Evolutionary conservation across 306 rosid genomes (phyloP).

Genomic region (Fagus sylvatica): DNA sequence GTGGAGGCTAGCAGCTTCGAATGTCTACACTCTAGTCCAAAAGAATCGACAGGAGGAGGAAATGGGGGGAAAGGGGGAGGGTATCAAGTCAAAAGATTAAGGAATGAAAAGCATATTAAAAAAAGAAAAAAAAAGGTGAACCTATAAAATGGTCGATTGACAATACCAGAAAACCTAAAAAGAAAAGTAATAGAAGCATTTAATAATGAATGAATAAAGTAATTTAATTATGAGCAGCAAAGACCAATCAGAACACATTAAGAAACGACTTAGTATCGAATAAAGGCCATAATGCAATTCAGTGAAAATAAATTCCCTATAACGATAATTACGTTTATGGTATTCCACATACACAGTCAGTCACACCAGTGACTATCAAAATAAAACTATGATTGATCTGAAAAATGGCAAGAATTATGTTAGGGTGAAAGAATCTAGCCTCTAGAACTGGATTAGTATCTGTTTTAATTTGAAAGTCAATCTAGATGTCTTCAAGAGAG

Average conservation of each 20-base stretch:
- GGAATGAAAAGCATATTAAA: too few relatives aligned
- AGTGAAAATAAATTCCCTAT: background rate
- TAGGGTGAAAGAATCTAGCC: background rate
- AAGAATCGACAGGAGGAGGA: background rate
- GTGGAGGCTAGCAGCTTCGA: constrained; percentile 1
- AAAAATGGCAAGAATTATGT: background rate
- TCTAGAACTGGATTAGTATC: background rate
- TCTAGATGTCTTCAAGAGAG: background rate
- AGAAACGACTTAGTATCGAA: background rate
- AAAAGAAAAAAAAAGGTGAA: background rate
- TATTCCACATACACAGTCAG: background rate
- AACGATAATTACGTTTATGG: background rate
- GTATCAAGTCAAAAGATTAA: background rate
- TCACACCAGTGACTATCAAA: background rate
- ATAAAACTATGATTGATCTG: background rate
- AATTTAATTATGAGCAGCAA: background rate
- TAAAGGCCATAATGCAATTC: background rate
- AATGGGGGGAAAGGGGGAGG: background rate
- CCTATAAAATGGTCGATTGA: background rate
- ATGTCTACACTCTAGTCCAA: background rate
- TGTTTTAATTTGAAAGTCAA: background rate
- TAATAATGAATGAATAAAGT: background rate
- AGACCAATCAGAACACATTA: background rate
- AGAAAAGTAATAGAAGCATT: background rate
- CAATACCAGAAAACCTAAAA: background rate